Percentiles rank a stretch among this genome's conserved stretches.
phyloP scores from a whole-genome alignment of 192 early-diverging fungal genomes.

The Haplosporangium gracile region DNA sequence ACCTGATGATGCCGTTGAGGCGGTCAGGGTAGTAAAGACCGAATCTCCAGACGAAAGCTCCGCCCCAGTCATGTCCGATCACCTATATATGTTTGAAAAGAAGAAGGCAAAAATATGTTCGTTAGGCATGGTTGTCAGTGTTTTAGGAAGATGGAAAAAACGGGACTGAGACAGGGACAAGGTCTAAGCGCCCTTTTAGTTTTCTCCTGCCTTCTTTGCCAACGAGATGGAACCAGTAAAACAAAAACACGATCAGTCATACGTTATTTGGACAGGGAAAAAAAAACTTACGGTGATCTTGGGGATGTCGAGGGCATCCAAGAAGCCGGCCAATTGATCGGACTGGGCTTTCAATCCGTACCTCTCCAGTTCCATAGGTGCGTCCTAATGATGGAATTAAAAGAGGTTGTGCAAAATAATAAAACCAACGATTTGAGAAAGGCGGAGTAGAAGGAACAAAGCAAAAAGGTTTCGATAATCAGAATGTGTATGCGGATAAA shows the following conservation, averaged over 20 bases:
- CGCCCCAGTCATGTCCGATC: constrained; percentile 54
- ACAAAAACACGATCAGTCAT: neutral
- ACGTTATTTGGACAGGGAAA: neutral
- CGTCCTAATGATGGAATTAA: constrained; percentile 12
- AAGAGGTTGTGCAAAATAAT: neutral
- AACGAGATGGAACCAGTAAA: neutral
- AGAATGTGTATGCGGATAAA: too few relatives aligned
- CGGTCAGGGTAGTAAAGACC: constrained; percentile 40
- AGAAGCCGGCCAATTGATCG: constrained; percentile 66
- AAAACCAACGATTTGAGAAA: neutral
- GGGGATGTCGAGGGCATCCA: constrained; percentile 69
- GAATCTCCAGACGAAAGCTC: constrained; percentile 52
- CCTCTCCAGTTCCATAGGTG: constrained; percentile 54
- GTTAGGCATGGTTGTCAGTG: too few relatives aligned
- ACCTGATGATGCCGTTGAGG: constrained; percentile 50
- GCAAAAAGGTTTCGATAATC: neutral
- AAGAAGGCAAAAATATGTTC: neutral
- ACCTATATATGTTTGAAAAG: constrained; percentile 10
- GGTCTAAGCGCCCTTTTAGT: too few relatives aligned
- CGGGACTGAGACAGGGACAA: neutral
- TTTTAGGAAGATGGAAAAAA: too few relatives aligned
- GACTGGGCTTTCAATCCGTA: constrained; percentile 70
- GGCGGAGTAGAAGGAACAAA: neutral
- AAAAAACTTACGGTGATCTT: constrained; percentile 52
- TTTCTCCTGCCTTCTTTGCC: too few relatives aligned